phyloP scores from a whole-genome alignment of 139 green algal species.

The Coccomyxa sp. region DNA sequence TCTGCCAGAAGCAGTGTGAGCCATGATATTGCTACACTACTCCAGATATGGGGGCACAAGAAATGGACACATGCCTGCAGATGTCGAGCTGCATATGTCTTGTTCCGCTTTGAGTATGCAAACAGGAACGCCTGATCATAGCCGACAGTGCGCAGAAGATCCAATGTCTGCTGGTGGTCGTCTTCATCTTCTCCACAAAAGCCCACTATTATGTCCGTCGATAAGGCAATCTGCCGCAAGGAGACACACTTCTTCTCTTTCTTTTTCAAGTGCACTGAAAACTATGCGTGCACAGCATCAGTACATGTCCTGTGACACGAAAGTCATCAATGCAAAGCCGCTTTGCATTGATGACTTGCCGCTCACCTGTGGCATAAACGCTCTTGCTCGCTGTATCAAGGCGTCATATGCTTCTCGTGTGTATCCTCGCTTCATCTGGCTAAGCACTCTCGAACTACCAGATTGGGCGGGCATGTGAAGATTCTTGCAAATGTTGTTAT shows the following conservation, averaged over 20 bases:
- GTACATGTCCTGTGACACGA: neutral
- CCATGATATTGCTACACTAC: too few species aligned
- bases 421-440: constrained; percentile 80
- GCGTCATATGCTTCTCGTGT: constrained; percentile 77
- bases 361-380: constrained; percentile 42
- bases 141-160: constrained; percentile 52
- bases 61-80: constrained; percentile 41
- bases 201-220: constrained; percentile 83
- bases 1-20: too few species aligned
- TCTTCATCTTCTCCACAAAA: constrained; percentile 88
- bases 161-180: constrained; percentile 75
- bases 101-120: constrained; percentile 72
- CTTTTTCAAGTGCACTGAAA: neutral
- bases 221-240: constrained; percentile 50
- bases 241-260: neutral
- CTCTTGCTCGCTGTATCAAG: constrained; percentile 57
- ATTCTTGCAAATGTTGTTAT: constrained; percentile 78
- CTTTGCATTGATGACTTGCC: neutral
- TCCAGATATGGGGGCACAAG: too few species aligned
- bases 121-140: constrained; percentile 89
- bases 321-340: neutral
- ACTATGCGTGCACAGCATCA: neutral
- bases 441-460: constrained; percentile 61
- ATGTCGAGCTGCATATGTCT: constrained; percentile 74
- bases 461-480: constrained; percentile 92